A percentile compares a stretch with the other conserved stretches of the same genome.
Evolutionary conservation across 2,329 filamentous ascomycete genomes (phyloP).

Genomic region (Epicoccum nigrum): DNA sequence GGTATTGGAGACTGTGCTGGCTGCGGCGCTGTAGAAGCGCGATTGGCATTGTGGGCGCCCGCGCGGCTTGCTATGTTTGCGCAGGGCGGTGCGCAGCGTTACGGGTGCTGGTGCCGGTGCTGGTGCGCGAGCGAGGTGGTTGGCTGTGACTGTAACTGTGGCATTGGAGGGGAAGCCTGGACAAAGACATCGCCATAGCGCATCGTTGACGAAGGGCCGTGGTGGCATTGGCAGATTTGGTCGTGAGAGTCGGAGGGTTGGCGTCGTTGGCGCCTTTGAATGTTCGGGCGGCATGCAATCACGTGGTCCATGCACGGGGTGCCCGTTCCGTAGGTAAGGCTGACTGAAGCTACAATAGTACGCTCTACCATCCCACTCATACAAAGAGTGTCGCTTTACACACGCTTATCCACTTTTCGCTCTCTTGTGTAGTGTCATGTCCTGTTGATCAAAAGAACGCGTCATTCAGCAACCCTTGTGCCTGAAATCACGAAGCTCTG

Average conservation of each 20-base stretch:
- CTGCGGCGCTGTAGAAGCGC: constrained; percentile 24
- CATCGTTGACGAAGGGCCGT: constrained; percentile 42
- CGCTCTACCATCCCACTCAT: too few species aligned
- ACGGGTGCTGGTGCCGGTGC: constrained; percentile 1
- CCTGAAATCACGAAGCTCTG: too few species aligned
- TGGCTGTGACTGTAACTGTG: background rate
- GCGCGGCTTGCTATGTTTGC: background rate
- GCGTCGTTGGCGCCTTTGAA: background rate
- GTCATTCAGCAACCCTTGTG: too few species aligned
- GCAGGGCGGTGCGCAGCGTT: constrained; percentile 1
- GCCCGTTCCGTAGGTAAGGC: background rate
- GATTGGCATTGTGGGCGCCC: constrained; percentile 9
- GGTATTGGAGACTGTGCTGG: constrained; percentile 7
- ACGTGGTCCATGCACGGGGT: background rate
- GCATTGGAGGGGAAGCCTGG: constrained; percentile 30
- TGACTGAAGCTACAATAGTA: background rate
- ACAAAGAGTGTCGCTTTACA: too few species aligned
- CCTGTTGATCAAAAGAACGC: too few species aligned
- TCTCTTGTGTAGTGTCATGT: too few species aligned
- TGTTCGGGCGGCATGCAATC: constrained; percentile 10
- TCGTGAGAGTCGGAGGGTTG: background rate
- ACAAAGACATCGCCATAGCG: constrained; percentile 45
- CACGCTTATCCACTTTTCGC: too few species aligned
- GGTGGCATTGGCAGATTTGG: constrained; percentile 35
- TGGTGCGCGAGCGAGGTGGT: too few species aligned